phyloP scores from a whole-genome alignment of 257 asterid species.

The Eucommia ulmoides region DNA sequence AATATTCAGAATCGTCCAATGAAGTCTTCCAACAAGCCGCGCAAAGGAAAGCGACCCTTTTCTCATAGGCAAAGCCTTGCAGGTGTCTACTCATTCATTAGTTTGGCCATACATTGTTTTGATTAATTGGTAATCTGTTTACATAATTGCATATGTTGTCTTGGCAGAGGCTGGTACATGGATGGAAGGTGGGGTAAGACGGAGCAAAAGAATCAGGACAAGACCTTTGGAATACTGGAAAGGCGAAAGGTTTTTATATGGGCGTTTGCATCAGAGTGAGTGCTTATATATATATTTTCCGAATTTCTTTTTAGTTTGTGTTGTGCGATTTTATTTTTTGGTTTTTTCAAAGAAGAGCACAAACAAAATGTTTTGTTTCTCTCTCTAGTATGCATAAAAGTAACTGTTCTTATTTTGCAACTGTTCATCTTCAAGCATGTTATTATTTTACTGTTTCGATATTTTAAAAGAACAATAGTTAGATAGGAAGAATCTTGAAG shows the following conservation, averaged over 20 bases:
- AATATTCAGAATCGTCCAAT: constrained; percentile 10
- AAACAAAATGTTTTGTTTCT: too few species aligned
- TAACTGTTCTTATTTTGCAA: too few species aligned
- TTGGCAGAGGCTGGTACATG: constrained; percentile 67
- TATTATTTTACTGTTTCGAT: too few species aligned
- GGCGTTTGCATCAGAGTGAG: constrained; percentile 60
- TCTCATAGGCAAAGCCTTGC: constrained; percentile 54
- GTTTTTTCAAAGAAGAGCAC: neutral
- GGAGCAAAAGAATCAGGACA: constrained; percentile 73
- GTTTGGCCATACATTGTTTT: constrained; percentile 1
- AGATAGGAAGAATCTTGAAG: too few species aligned
- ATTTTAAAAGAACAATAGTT: too few species aligned
- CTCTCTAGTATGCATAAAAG: too few species aligned
- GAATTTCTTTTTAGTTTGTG: too few species aligned
- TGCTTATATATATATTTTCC: constrained; percentile 13
- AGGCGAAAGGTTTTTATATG: constrained; percentile 75
- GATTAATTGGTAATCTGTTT: constrained; percentile 1
- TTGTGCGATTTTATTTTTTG: neutral
- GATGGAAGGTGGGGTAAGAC: constrained; percentile 63
- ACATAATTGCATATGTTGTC: constrained; percentile 13
- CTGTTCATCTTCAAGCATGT: too few species aligned
- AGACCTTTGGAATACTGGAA: constrained; percentile 90
- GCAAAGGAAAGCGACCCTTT: constrained; percentile 12
- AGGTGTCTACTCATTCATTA: constrained; percentile 39
- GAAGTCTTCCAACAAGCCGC: constrained; percentile 3